Evolutionary conservation across 768 basidiomycete genomes (phyloP).

Genomic region (Steccherinum ochraceum): DNA sequence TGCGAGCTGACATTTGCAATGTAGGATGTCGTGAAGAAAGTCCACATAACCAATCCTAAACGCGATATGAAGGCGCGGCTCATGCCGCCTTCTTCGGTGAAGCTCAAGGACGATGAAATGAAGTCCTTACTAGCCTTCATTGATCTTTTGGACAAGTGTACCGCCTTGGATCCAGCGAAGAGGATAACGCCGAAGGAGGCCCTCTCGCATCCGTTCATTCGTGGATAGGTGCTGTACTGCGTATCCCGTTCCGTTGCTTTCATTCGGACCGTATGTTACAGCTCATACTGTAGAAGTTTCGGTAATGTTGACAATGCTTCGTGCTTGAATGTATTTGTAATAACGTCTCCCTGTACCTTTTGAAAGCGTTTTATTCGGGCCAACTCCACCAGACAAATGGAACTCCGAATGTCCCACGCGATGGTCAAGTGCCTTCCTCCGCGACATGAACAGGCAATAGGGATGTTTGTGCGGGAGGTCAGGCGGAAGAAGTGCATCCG

Average conservation of each 20-base stretch:
- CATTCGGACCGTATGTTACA: too few species aligned
- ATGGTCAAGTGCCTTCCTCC: too few species aligned
- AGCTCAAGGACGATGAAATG: constrained; percentile 85
- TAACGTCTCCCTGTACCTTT: too few species aligned
- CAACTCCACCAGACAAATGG: too few species aligned
- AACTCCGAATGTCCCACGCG: too few species aligned
- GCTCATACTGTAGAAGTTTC: not conserved
- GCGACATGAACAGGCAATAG: too few species aligned
- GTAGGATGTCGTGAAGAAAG: constrained; percentile 78
- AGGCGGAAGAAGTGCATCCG: too few species aligned
- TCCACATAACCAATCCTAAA: constrained; percentile 77
- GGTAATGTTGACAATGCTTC: not conserved
- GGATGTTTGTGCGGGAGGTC: too few species aligned
- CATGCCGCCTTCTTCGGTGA: constrained; percentile 71
- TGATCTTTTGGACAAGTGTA: constrained; percentile 88
- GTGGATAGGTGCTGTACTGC: constrained; percentile 31
- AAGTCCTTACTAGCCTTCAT: constrained; percentile 76
- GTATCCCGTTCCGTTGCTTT: too few species aligned
- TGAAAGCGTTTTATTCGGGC: too few species aligned
- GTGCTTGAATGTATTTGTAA: not conserved
- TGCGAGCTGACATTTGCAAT: constrained; percentile 3
- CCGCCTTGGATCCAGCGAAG: constrained; percentile 79
- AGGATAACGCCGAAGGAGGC: constrained; percentile 89
- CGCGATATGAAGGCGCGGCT: constrained; percentile 78
- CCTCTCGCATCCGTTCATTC: constrained; percentile 79